phyloP scores from a whole-genome alignment of 257 asterid species.

The Petunia axillaris region DNA sequence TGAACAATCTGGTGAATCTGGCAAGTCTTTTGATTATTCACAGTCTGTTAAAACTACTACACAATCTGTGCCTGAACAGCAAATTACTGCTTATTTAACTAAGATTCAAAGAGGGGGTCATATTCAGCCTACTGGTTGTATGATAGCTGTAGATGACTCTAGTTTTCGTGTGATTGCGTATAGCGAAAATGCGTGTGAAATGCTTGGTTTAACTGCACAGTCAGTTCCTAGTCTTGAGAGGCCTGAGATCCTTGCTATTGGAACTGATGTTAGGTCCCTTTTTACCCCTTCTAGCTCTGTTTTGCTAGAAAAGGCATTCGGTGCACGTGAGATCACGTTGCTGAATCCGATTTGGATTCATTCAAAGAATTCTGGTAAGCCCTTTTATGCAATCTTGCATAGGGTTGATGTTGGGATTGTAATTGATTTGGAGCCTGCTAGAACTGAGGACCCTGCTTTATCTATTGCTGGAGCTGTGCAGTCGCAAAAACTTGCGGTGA shows the following conservation, averaged over 20 bases:
- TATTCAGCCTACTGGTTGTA: slow-evolving; percentile 84
- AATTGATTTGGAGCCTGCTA: slow-evolving; percentile 87
- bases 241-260: slow-evolving; percentile 53
- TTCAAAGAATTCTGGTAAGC: slow-evolving; percentile 66
- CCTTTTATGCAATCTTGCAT: slow-evolving; percentile 82
- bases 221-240: slow-evolving; percentile 70
- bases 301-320: slow-evolving; percentile 69
- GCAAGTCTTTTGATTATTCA: slow-evolving; percentile 75
- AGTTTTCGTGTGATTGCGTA: slow-evolving; percentile 55
- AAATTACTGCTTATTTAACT: slow-evolving; percentile 70
- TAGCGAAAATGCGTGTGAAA: slow-evolving; percentile 67
- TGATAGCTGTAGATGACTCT: slow-evolving; percentile 70
- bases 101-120: slow-evolving; percentile 83
- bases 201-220: slow-evolving; percentile 69
- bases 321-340: slow-evolving; percentile 70
- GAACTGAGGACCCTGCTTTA: slow-evolving; percentile 74
- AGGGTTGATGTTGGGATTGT: slow-evolving; percentile 83
- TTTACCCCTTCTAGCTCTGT: slow-evolving; percentile 63
- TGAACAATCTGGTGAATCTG: slow-evolving; percentile 85
- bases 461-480: slow-evolving; percentile 88
- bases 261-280: slow-evolving; percentile 73
- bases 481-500: slow-evolving; percentile 80
- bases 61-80: slow-evolving; percentile 61
- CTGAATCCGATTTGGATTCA: slow-evolving; percentile 79
- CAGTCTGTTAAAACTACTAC: slow-evolving; percentile 51